Evolutionary conservation across 2,329 filamentous ascomycete genomes (phyloP).

Genomic region (Alternaria brassicicola): DNA sequence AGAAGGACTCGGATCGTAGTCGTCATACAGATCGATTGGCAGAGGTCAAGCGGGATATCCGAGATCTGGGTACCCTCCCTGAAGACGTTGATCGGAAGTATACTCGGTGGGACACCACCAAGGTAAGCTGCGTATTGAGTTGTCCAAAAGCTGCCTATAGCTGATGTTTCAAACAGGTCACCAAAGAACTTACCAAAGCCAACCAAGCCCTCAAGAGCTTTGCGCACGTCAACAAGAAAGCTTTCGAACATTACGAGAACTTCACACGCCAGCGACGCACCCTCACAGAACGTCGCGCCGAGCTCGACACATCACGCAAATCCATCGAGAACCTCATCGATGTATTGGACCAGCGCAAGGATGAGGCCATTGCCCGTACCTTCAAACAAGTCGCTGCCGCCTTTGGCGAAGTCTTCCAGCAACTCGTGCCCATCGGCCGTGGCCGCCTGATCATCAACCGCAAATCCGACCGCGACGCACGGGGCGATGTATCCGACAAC

Average conservation of each 20-base stretch:
- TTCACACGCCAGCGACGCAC: constrained; percentile 92
- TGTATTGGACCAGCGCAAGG: constrained; percentile 91
- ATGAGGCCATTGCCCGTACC: constrained; percentile 96
- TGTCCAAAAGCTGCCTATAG: neutral
- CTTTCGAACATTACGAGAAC: constrained; percentile 97
- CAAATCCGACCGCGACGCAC: constrained; percentile 76
- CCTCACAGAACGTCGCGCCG: constrained; percentile 80
- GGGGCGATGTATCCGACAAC: constrained; percentile 56
- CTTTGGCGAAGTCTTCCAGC: constrained; percentile 91
- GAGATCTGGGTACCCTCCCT: constrained; percentile 88
- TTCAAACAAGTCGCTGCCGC: constrained; percentile 97
- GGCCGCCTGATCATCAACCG: constrained; percentile 92
- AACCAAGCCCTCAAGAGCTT: constrained; percentile 95
- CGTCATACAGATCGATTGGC: constrained; percentile 76
- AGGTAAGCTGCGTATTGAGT: constrained; percentile 54
- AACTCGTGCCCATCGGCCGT: constrained; percentile 90
- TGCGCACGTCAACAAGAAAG: constrained; percentile 98
- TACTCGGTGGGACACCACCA: constrained; percentile 78
- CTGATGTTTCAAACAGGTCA: constrained; percentile 33
- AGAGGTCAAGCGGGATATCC: constrained; percentile 86
- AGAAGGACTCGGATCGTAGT: constrained; percentile 86
- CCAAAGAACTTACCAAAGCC: constrained; percentile 78
- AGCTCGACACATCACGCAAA: constrained; percentile 82
- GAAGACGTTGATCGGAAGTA: constrained; percentile 95
- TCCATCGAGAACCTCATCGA: constrained; percentile 93